Evolutionary conservation across 345 rosid genomes (phyloP).

Genomic region (Dipteronia dyeriana): DNA sequence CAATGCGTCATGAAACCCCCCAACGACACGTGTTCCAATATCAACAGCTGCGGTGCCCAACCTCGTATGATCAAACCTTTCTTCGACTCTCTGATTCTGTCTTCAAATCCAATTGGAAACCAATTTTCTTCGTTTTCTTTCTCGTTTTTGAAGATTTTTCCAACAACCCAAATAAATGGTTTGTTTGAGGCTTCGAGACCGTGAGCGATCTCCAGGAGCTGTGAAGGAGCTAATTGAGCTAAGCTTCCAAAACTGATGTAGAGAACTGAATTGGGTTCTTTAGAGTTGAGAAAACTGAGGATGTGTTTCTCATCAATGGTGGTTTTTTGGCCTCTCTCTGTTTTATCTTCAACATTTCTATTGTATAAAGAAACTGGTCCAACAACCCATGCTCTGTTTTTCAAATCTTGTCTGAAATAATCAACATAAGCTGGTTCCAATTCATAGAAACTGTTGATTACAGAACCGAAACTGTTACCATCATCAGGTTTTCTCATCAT

Average conservation of each 20-base stretch:
- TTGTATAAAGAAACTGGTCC: constrained; percentile 54
- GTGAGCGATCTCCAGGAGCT: constrained; percentile 43
- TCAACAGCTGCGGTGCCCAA: constrained; percentile 57
- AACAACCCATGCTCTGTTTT: constrained; percentile 44
- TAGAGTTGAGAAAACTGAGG: constrained; percentile 46
- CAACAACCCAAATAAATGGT: constrained; percentile 52
- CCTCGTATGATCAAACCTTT: constrained; percentile 46
- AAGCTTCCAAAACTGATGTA: constrained; percentile 54
- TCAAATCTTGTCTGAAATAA: constrained; percentile 31
- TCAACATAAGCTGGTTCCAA: constrained; percentile 51
- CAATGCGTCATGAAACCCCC: constrained; percentile 59
- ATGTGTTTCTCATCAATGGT: constrained; percentile 28
- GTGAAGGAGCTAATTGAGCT: constrained; percentile 33
- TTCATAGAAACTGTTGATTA: constrained; percentile 48
- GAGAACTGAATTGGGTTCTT: constrained; percentile 49
- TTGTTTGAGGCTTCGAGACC: constrained; percentile 47
- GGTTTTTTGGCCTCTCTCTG: constrained; percentile 40
- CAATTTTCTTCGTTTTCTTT: constrained; percentile 21
- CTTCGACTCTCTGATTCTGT: constrained; percentile 28
- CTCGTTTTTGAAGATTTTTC: constrained; percentile 27
- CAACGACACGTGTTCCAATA: constrained; percentile 41
- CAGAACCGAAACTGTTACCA: constrained; percentile 28
- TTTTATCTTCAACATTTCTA: constrained; percentile 36
- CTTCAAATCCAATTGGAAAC: constrained; percentile 41
- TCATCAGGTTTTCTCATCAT: constrained; percentile 17